Conservation (phyloP, 2,329 filamentous ascomycete species). For the Fusarium fujikuroi region DNA sequence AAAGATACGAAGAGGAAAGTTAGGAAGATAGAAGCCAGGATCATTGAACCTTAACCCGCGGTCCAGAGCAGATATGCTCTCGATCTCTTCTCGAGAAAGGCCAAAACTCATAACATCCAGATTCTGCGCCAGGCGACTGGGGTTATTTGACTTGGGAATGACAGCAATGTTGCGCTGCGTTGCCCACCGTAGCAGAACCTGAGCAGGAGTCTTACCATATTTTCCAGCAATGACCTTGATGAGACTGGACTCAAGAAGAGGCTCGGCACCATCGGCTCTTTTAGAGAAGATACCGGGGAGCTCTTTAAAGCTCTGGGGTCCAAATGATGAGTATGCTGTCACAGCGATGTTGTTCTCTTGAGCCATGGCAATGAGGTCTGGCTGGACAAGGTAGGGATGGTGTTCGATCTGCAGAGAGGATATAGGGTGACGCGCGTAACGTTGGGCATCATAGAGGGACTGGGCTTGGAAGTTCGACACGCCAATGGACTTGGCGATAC, state of each 20-base stretch:
- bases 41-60: conserved; percentile 70
- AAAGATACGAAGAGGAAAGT: conserved; percentile 64
- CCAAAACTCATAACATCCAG: conserved; percentile 67
- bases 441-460: conserved; percentile 68
- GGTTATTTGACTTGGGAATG: conserved; percentile 71
- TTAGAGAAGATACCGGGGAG: conserved; percentile 42
- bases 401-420: conserved; percentile 73
- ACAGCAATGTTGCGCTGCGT: conserved; percentile 72
- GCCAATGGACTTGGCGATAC: conserved; percentile 76
- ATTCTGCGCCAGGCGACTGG: conserved; percentile 62
- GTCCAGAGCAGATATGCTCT: conserved; percentile 65
- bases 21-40: conserved; percentile 46
- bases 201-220: conserved; percentile 68
- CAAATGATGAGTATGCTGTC: conserved; percentile 75
- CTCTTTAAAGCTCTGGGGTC: conserved; percentile 60
- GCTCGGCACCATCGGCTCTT: conserved; percentile 41
- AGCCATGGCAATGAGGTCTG: conserved; percentile 64
- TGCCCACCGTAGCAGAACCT: conserved; percentile 74
- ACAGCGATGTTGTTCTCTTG: conserved; percentile 67
- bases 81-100: conserved; percentile 63
- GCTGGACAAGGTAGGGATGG: conserved; percentile 74
- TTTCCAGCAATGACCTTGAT: conserved; percentile 65
- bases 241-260: conserved; percentile 48
- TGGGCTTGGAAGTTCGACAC: conserved; percentile 79
- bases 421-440: conserved; percentile 65